These are phyloP conservation scores for Caryopteris hybrid DNA, from an alignment of 305 asterid genomes.

Conservation along the genomic window DNA sequence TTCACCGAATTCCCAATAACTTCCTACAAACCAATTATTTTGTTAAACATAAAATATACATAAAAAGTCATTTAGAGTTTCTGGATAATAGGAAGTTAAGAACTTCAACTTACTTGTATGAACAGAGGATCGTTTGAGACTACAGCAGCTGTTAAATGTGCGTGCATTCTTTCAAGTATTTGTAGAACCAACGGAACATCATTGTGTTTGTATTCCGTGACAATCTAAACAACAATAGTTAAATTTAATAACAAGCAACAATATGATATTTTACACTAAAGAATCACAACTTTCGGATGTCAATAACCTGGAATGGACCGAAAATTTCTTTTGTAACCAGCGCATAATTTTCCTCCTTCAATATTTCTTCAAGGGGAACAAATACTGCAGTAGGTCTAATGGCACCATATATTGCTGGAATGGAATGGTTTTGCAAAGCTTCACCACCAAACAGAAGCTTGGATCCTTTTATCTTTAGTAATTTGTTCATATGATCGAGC, in stretches of 20 bases:
- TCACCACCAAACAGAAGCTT: slow-evolving; percentile 87
- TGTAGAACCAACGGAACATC: slow-evolving; percentile 62
- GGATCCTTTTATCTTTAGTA: slow-evolving; percentile 82
- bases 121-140: slow-evolving; percentile 86
- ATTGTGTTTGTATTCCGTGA: slow-evolving; percentile 70
- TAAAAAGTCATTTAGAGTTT: no score
- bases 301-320: slow-evolving; percentile 94
- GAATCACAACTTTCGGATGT: neutral
- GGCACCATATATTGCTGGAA: slow-evolving; percentile 86
- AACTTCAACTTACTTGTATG: slow-evolving; percentile 50
- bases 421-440: slow-evolving; percentile 66
- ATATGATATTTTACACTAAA: neutral
- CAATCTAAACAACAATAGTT: slow-evolving; percentile 42
- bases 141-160: slow-evolving; percentile 91
- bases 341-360: slow-evolving; percentile 60
- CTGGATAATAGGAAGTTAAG: neutral
- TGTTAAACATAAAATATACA: no score
- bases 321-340: slow-evolving; percentile 83
- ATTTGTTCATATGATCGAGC: slow-evolving; percentile 63
- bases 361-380: slow-evolving; percentile 82
- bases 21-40: slow-evolving; percentile 42
- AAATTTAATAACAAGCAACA: neutral
- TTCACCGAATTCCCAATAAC: slow-evolving; percentile 82
- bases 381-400: slow-evolving; percentile 93
- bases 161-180: slow-evolving; percentile 85